Percentiles rank a stretch among this genome's conserved stretches.
These are phyloP conservation scores for Arthrobotrys sphaeroides DNA, from an alignment of 2,329 filamentous ascomycete species.

Conservation along the genomic window DNA sequence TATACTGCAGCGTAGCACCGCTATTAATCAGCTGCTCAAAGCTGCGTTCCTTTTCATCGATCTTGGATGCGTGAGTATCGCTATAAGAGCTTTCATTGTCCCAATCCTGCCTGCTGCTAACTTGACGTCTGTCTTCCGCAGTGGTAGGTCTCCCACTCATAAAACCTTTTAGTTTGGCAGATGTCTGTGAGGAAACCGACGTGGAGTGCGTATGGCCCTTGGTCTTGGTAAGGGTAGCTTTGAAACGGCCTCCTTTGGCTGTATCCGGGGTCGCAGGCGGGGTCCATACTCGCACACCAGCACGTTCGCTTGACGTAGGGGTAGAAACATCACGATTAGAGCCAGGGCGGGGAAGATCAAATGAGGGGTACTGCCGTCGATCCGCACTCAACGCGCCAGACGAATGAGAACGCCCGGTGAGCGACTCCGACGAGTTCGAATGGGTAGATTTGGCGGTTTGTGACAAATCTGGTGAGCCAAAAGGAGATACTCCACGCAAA, in stretches of 20 bases:
- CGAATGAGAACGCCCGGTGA: constrained; percentile 35
- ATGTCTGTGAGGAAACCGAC: constrained; percentile 58
- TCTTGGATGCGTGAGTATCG: constrained; percentile 59
- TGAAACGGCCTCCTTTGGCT: constrained; percentile 53
- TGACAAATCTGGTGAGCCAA: constrained; percentile 39
- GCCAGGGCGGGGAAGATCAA: constrained; percentile 36
- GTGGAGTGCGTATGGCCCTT: constrained; percentile 58
- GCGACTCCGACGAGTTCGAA: constrained; percentile 43
- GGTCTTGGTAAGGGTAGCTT: constrained; percentile 58
- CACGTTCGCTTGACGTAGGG: constrained; percentile 36
- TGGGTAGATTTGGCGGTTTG: constrained; percentile 43
- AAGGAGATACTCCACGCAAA: constrained; percentile 34
- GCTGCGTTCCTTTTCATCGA: constrained; percentile 71
- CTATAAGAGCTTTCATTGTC: constrained; percentile 66
- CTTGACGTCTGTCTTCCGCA: constrained; percentile 51
- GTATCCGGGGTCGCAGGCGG: constrained; percentile 57
- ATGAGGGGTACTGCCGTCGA: constrained; percentile 37
- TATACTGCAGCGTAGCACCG: constrained; percentile 83
- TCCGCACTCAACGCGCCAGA: constrained; percentile 37
- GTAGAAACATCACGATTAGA: constrained; percentile 46
- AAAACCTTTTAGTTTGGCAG: constrained; percentile 62
- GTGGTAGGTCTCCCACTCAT: constrained; percentile 57
- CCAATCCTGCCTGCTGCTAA: constrained; percentile 60
- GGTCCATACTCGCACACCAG: constrained; percentile 56
- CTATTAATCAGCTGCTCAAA: constrained; percentile 84